Base-by-base conservation (phyloP, 345 rosid species). In the Gossypium rotundifolium region DNA sequence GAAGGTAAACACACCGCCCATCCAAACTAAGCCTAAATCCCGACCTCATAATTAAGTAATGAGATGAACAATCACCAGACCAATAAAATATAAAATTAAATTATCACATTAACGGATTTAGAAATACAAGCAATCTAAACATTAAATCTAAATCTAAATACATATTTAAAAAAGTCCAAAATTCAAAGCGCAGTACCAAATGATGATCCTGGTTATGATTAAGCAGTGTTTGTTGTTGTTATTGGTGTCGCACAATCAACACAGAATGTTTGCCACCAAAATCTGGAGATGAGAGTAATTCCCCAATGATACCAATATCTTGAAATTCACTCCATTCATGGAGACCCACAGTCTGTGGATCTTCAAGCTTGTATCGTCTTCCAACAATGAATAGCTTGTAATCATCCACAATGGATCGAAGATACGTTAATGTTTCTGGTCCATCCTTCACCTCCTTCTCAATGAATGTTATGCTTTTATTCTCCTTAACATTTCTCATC, bases 361-460 rank as follows among this genome's bases (percentile, higher is more conserved):
- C 70, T 42, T 67, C 76, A 67, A 8, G 23, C 10, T 62, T 67
- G 49, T 44, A 42, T 42, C 75, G 13, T 53, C 82, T 78, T 16
- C 85, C 84, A 11, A 80, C 81, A 17, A 83, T 62, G 48, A 83
- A 25, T 20, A 78, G 78, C 38, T 83, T 70, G 68, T 52, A 78
- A 11, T 77, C 40, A 54, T 58, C 42, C 16, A 27, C 70, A 25
- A 55, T 14, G 25, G 51, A 14, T 20, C 75, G 60, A 17, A 79
- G 22, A 18, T 17, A 18, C 65, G 42, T n/a, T 8, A 76, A 79
- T 4, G 79, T 72, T 61, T 73, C 61, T 4, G 65, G 54, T 18
- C 83, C 80, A 38, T 77, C 75, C 2, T 51, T 62, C 7, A 72
- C 78, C 12, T 58, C 49, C 66, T 75, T 57, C 18, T 66, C 69